A percentile compares a stretch with the other conserved stretches of the same genome.
Evolutionary conservation across 148 eudicot species (phyloP).

Genomic region (Chenopodium album): DNA sequence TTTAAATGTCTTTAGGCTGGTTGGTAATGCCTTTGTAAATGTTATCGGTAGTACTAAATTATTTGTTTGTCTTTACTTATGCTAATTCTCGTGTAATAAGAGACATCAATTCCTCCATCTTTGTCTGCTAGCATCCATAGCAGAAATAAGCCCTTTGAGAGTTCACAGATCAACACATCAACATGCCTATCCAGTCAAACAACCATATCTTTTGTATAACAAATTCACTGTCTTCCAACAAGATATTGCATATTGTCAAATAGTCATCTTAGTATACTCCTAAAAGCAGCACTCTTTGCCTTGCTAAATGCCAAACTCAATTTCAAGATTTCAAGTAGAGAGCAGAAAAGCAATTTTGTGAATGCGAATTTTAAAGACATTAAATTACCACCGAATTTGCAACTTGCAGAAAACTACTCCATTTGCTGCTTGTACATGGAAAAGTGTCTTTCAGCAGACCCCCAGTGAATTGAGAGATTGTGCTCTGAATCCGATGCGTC

Average conservation of each 20-base stretch:
- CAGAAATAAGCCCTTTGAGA: no score
- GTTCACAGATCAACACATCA: background rate
- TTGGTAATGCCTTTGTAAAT: no score
- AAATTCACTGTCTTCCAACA: no score
- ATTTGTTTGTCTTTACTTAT: background rate
- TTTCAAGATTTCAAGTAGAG: conserved; percentile 10
- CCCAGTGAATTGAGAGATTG: conserved; percentile 59
- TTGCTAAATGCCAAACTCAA: background rate
- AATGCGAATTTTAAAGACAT: background rate
- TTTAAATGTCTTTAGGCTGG: no score
- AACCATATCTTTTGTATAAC: background rate
- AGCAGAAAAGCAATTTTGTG: background rate
- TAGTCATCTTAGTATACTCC: no score
- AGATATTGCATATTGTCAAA: no score
- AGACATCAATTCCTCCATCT: background rate
- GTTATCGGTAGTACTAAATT: no score
- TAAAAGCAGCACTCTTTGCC: background rate
- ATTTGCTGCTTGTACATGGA: conserved; percentile 43
- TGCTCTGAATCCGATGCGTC: conserved; percentile 85
- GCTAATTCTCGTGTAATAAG: background rate
- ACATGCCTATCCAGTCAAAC: background rate
- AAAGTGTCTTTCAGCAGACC: conserved; percentile 39
- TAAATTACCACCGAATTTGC: conserved; percentile 57
- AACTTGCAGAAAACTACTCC: conserved; percentile 54
- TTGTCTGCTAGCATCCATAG: background rate